phyloP scores from a whole-genome alignment of 768 basidiomycete species.

The Suillus brevipes region DNA sequence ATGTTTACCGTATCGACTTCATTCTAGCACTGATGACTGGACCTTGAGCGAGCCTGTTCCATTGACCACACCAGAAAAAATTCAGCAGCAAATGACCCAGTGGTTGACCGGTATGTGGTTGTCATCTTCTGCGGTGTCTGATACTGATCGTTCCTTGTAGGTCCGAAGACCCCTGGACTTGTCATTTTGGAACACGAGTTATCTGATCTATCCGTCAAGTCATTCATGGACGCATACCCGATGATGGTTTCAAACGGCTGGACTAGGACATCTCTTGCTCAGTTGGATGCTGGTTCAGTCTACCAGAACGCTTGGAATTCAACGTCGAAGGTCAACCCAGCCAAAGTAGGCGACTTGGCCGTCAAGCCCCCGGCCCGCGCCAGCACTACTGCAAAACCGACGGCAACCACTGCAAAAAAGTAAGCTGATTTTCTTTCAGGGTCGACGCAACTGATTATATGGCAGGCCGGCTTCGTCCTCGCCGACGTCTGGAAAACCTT shows the following conservation, averaged over 20 bases:
- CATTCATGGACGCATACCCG: constrained; percentile 68
- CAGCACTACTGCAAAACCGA: not conserved
- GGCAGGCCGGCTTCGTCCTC: constrained; percentile 3
- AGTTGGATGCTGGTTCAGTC: constrained; percentile 37
- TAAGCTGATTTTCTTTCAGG: constrained; percentile 2
- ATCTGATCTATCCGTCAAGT: constrained; percentile 53
- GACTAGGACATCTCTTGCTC: constrained; percentile 60
- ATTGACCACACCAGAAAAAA: constrained; percentile 44
- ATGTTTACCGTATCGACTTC: constrained; percentile 3
- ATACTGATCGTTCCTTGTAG: constrained; percentile 31
- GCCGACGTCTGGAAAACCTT: constrained; percentile 9
- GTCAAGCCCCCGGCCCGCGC: constrained; percentile 14
- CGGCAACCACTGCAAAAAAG: constrained; percentile 6
- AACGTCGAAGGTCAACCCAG: constrained; percentile 29
- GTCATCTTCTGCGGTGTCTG: constrained; percentile 2
- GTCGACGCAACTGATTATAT: constrained; percentile 10
- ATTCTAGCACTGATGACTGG: constrained; percentile 74
- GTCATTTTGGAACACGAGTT: constrained; percentile 87
- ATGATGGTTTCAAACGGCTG: constrained; percentile 69
- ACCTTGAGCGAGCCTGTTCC: constrained; percentile 42
- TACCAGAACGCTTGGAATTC: constrained; percentile 49
- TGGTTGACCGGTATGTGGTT: constrained; percentile 54
- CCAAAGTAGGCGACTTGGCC: constrained; percentile 20
- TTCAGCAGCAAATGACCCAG: constrained; percentile 49
- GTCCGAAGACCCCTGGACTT: constrained; percentile 75